phyloP scores from a whole-genome alignment of 164 flowering plant species.

The Amborella trichopoda region DNA sequence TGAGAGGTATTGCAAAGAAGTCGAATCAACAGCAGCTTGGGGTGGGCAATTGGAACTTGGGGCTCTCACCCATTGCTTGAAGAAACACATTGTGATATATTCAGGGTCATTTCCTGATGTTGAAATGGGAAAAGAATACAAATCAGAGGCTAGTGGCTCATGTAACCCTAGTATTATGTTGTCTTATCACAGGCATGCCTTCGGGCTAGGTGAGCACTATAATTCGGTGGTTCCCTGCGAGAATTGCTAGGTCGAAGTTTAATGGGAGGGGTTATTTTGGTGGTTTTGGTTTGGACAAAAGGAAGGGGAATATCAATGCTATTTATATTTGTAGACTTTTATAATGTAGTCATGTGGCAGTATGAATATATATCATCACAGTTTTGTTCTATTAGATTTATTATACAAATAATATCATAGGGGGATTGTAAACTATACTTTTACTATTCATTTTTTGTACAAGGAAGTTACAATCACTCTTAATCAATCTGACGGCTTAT shows the following conservation, averaged over 20 bases:
- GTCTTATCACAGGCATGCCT: constrained; percentile 79
- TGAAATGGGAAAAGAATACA: constrained; percentile 95
- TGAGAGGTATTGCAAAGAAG: constrained; percentile 66
- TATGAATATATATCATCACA: too few species aligned
- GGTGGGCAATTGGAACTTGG: constrained; percentile 95
- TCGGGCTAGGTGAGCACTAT: constrained; percentile 96
- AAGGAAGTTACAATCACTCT: too few species aligned
- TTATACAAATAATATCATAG: too few species aligned
- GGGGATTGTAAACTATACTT: too few species aligned
- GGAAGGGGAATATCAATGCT: too few species aligned
- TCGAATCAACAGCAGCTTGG: constrained; percentile 85
- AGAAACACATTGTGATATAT: constrained; percentile 59
- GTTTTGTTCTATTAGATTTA: too few species aligned
- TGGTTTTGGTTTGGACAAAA: too few species aligned
- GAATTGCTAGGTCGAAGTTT: not conserved
- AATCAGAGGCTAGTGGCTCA: constrained; percentile 18
- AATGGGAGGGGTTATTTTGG: too few species aligned
- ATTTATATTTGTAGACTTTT: too few species aligned
- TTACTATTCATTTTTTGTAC: too few species aligned
- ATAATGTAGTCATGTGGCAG: too few species aligned
- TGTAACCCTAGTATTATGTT: constrained; percentile 41
- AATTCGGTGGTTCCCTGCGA: constrained; percentile 56
- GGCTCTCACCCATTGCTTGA: constrained; percentile 76
- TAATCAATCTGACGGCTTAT: too few species aligned
- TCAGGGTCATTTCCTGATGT: constrained; percentile 93